Evolutionary conservation across 305 asterid species (phyloP), one percentile per base, ranked within the genome.

Genomic region (Solanum aculeatissimum): DNA sequence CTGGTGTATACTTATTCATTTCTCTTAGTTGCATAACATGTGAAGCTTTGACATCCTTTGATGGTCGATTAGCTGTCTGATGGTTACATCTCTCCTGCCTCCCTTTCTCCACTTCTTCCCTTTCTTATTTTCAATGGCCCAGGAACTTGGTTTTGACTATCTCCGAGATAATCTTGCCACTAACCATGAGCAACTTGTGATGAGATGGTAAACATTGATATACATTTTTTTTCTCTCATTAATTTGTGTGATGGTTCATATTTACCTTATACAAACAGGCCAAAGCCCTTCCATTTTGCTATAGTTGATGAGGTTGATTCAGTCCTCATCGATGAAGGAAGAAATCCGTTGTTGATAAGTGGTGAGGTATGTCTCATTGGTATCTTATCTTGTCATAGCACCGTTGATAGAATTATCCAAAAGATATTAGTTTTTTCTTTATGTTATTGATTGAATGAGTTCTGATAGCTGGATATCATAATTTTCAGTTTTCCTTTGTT

Each of bases 91-190:
- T 72, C 45, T 70, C 62, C 16, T 80, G 47, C 60, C 83, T 88
- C 74, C 85, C 57, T 40, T 85, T 85, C 40, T 35, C 60, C 12
- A 9, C 81, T 21, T 27, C 57, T 84, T 29, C 83, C 55, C 43
- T 83, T 53, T 47, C 89, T 85, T 43, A 18, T 54, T n/a, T 83
- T 58, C 84, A 58, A 87, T 86, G 80, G 70, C 65, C 35, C 89
- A 97, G 99, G 99, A 97, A 88, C 99, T 97, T 87, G 99, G 99
- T 86, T 97, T 97, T 87, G 99, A 97, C 89, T 97, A 97, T 90
- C 89, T 97, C 84, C 96, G 99, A 87, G 99, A 97, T 88, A 95
- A 97, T 89, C 93, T 97, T 83, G 91, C 97, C 85, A 90, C 89
- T 89, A 94, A 92, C 89, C 91, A 90, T 47, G 96, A 90, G 40